Percentiles rank a stretch among this genome's conserved stretches.
phyloP scores from a whole-genome alignment of 345 rosid genomes.

The Reutealis trisperma region DNA sequence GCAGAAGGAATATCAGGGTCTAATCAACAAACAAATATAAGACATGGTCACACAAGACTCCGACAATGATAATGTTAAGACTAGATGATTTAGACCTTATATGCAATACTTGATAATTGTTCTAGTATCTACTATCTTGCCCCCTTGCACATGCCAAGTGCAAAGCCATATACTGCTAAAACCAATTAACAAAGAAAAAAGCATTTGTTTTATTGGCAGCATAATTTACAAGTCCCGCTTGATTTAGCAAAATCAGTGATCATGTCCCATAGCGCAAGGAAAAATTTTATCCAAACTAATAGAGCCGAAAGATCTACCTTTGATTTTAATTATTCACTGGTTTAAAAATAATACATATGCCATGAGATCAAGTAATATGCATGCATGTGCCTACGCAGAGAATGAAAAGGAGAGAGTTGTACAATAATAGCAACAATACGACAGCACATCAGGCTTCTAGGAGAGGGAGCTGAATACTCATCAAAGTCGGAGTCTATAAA shows the following conservation, averaged over 20 bases:
- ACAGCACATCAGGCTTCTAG: conserved; percentile 68
- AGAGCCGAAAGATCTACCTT: background rate
- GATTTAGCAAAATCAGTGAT: background rate
- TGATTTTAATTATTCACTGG: background rate
- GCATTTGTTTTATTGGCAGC: background rate
- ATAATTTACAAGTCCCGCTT: too few species aligned
- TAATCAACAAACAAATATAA: background rate
- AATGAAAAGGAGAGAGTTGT: conserved; percentile 30
- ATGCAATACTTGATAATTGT: background rate
- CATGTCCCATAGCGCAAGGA: background rate
- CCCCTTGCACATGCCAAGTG: too few species aligned
- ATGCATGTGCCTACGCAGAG: background rate
- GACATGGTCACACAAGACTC: too few species aligned
- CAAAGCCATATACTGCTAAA: background rate
- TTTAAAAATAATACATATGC: background rate
- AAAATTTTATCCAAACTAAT: background rate
- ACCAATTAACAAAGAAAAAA: background rate
- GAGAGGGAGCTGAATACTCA: conserved; percentile 43
- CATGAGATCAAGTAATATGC: background rate
- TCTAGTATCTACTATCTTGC: background rate
- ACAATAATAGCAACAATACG: conserved; percentile 68
- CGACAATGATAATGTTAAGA: background rate
- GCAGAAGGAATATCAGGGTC: background rate
- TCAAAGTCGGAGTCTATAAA: conserved; percentile 47
- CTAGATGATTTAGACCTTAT: background rate